Percentiles rank a stretch among this genome's conserved stretches.
Conservation (phyloP, 139 green algal genomes). For the Volvox reticuliferus region DNA sequence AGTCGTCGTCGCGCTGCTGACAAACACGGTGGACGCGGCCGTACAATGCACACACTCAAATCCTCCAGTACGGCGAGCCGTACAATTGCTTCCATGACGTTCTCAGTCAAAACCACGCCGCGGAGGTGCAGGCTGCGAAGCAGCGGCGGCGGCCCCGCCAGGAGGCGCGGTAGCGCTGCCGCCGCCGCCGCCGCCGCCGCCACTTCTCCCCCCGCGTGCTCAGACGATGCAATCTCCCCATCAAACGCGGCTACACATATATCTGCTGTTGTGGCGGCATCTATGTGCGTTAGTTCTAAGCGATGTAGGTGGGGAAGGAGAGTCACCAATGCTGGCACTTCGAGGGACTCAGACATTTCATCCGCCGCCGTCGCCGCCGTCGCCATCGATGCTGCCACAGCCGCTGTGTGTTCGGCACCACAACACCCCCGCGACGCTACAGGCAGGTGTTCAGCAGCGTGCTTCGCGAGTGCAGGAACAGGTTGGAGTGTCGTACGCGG, state of each 20-base stretch:
- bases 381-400: too few species aligned
- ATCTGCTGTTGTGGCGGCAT: background rate
- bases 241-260: background rate
- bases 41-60: background rate
- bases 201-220: too few species aligned
- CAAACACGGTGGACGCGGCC: background rate
- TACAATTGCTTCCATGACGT: background rate
- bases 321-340: background rate
- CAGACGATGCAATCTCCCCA: background rate
- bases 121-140: slow-evolving; percentile 6
- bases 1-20: background rate
- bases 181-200: background rate
- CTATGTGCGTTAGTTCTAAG: background rate
- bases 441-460: background rate
- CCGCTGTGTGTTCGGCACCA: too few species aligned
- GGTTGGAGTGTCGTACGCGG: background rate
- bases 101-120: background rate
- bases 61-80: slow-evolving; percentile 1
- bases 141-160: background rate
- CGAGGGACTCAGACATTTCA: background rate
- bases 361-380: background rate
- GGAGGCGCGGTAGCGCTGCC: background rate
- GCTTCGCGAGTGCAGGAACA: too few species aligned
- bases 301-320: background rate
- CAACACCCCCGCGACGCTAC: background rate